Base-by-base conservation (phyloP, 169 alveolate genomes). In the Perkinsus chesapeaki region DNA sequence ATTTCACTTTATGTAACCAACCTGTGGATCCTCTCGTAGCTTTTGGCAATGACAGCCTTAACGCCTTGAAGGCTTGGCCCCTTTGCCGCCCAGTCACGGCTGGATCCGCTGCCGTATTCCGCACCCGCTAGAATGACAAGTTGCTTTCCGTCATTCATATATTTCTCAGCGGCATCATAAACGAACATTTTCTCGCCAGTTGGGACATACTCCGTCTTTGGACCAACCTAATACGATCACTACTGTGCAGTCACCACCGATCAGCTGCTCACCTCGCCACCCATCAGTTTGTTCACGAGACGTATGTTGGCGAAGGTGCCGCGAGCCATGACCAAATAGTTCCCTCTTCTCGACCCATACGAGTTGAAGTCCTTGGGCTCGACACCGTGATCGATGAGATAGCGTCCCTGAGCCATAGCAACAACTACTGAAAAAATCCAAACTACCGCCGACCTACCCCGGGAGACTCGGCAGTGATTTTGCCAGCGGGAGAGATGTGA, bases 71-170 rank as follows among this genome's bases (percentile, higher is more conserved):
- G 96, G 93, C 96, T 96, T 0, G 99, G 98, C 36, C 99, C 99
- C 97, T 98, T 98, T 34, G 99, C 99, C n/a, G 99, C 99, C 99
- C 99, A 98, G 97, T 98, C 99, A 92, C 99, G 96, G 27, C 99
- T 98, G 93, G 98, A 96, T 16, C 99, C 99, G 92, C 98, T 96
- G 34, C 99, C 99, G 94, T 98, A 98, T 93, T 98, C 99, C 96
- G 98, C 96, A 12, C 99, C 99, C 48, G 99, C 99, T 20, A 97
- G 94, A n/a, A 97, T 96, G 19, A 96, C 94, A 91, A 96, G 95
- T 27, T 94, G 95, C 7, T 82, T 47, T 27, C 95, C 94, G 39
- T 95, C 95, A 39, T 93, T 92, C 39, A 94, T 92, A 94, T 97
- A 97, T 23, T 91, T 39, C 94, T 94, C 97, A 82, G 99, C 98